These are phyloP conservation scores for Musa acuminata DNA, from an alignment of 176 grass and related monocot genomes.

Conservation along the genomic window DNA sequence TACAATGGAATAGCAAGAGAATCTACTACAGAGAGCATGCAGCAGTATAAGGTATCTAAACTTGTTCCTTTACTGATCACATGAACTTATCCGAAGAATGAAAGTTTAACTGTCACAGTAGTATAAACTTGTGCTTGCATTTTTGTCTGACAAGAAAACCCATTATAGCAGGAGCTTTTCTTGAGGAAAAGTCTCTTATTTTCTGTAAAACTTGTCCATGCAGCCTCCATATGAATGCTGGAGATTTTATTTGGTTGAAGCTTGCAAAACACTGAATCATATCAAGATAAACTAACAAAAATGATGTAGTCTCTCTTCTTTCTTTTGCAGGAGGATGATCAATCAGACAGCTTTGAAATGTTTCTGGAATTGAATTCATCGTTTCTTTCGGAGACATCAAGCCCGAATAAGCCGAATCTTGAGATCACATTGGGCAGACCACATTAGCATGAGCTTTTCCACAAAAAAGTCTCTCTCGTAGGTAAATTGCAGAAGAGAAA, in stretches of 20 bases:
- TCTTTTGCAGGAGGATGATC: background rate
- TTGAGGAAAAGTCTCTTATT: no score
- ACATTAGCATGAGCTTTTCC: background rate
- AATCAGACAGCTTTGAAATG: background rate
- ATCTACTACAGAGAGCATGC: background rate
- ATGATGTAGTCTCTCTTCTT: background rate
- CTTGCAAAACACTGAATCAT: no score
- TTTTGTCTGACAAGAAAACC: no score
- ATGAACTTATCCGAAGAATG: no score
- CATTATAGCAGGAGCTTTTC: no score
- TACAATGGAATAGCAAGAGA: background rate
- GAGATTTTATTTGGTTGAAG: no score
- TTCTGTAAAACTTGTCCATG: no score
- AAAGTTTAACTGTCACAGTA: no score
- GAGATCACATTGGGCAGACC: constrained; percentile 3
- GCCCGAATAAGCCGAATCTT: background rate
- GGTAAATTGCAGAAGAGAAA: background rate
- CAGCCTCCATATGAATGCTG: no score
- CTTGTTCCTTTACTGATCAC: no score
- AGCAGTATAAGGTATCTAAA: background rate
- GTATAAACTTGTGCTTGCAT: no score
- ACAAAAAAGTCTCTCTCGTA: no score
- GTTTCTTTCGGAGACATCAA: background rate
- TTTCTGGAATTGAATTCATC: background rate
- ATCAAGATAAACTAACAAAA: background rate